Evolutionary conservation across 306 rosid genomes (phyloP), one percentile per base, ranked within the genome.

Genomic region (Quercus rubra): DNA sequence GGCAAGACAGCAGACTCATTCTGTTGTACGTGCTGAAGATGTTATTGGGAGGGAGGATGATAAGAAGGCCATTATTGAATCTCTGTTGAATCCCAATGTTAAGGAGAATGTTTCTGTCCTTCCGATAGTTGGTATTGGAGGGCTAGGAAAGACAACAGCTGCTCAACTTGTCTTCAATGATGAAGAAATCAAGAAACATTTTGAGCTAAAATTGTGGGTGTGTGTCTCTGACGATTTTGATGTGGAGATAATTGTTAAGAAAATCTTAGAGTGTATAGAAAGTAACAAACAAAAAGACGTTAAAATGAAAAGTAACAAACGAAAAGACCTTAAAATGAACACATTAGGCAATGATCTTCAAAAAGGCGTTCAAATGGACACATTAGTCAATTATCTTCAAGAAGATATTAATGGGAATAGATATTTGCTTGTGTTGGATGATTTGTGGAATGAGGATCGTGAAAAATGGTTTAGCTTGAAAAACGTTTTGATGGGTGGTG

Each of bases 341-440:
- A n/a, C n/a, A n/a, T n/a, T n/a, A n/a, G n/a, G n/a, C n/a, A n/a
- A n/a, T n/a, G n/a, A n/a, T n/a, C n/a, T n/a, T n/a, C 46, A 11
- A 38, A 0, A 38, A 7, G 3, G 7, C 11, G 11, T 38, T 38
- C 1, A 38, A 38, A 38, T 38, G 46, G 0, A 38, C 46, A 6
- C 10, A 0, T 2, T 38, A 38, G 46, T 6, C 46, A 38, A 1
- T 38, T 0, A 2, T 38, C 0, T 38, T 0, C 0, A 38, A 1
- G 0, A 38, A 0, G 3, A 7, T 7, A 38, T 38, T 38, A 38
- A 38, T 38, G 46, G 46, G 7, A 38, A 38, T 0, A 38, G 11
- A 38, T 38, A 38, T 0, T 0, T 38, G 46, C 0, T 38, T 0
- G 46, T 38, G 10, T 38, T 38, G 3, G 46, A 38, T 0, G 46